Percentiles rank a stretch among this genome's conserved stretches.
These are phyloP conservation scores for Apiospora koreana DNA, from an alignment of 2,329 filamentous ascomycete species.

Conservation along the genomic window DNA sequence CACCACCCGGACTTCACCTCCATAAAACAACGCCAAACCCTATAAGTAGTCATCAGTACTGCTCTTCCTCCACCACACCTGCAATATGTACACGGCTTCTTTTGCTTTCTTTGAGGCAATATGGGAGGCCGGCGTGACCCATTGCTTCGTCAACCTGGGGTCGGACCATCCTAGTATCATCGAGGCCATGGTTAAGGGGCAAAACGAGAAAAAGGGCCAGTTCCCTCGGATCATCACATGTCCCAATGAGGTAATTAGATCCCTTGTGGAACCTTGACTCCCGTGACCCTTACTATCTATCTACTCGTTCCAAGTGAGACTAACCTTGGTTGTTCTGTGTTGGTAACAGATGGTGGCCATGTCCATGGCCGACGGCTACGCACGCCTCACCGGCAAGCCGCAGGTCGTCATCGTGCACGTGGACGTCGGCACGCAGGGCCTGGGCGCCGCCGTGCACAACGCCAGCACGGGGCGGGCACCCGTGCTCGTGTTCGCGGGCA, in stretches of 20 bases:
- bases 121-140: slow-evolving; percentile 37
- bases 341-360: slow-evolving; percentile 72
- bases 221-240: slow-evolving; percentile 79
- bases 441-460: slow-evolving; percentile 79
- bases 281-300: not conserved
- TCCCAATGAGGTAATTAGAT: slow-evolving; percentile 66
- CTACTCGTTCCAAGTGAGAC: too few species aligned
- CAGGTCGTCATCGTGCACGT: slow-evolving; percentile 81
- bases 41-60: slow-evolving; percentile 10
- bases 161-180: slow-evolving; percentile 76
- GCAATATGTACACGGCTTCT: slow-evolving; percentile 60
- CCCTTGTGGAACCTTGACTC: not conserved
- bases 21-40: not conserved
- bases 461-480: slow-evolving; percentile 74
- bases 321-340: not conserved
- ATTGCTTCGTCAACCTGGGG: slow-evolving; percentile 65
- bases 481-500: slow-evolving; percentile 75
- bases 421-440: slow-evolving; percentile 78
- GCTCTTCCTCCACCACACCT: slow-evolving; percentile 14
- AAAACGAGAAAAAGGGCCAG: slow-evolving; percentile 62
- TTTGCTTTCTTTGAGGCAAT: slow-evolving; percentile 65
- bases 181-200: slow-evolving; percentile 77
- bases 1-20: not conserved
- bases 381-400: slow-evolving; percentile 68
- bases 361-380: slow-evolving; percentile 82